Base-by-base conservation (phyloP, 1,284 basidiomycete species). In the Boletellus deceptivus region DNA sequence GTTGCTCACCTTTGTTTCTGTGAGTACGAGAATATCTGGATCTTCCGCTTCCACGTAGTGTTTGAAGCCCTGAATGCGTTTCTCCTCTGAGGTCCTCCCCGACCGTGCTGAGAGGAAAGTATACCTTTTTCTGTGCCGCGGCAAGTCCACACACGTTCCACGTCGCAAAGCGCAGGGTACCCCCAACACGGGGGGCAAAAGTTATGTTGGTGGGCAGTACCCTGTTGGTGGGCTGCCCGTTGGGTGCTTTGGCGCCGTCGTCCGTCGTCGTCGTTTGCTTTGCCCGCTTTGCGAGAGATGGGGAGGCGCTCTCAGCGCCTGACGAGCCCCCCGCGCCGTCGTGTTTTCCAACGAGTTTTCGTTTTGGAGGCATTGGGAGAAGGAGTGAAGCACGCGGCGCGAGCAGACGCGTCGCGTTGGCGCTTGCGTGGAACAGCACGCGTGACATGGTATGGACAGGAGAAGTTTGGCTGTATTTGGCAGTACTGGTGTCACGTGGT, bases 11-110 rank as follows among this genome's bases (percentile, higher is more conserved):
- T 92, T 93, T 16, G 89, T 92, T 70, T 93, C 90, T 0, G 86
- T 90, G 43, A 93, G 69, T 11, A 93, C 78, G 29, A 93, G 71
- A 20, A 93, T 75, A 63, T 93, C 90, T 0, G 90, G 81, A 61
- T 92, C 83, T 61, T 93, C 90, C 2, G 90, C 89, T 59, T 89
- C 83, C 24, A 92, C 73, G 61, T 93, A 93, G 58, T 74, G 67
- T 59, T 81, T 84, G 70, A 93, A 91, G 0, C 91, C 90, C 88
- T 91, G 58, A 7, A 53, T 6, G 33, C 29, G 52, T 29, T 17
- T 13, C 17, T 24, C 10, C 29, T 31, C 13, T 31, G 11, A 31
- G 29, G 10, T 9, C 9, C 29, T 31, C 29, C 20, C 5, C 45
- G 17, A 39, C 40, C 48, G 35, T 31, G n/a, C 13, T 18, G 3